Base-by-base conservation (phyloP, 139 green algal genomes). In the Limnomonas spitsbergensis region DNA sequence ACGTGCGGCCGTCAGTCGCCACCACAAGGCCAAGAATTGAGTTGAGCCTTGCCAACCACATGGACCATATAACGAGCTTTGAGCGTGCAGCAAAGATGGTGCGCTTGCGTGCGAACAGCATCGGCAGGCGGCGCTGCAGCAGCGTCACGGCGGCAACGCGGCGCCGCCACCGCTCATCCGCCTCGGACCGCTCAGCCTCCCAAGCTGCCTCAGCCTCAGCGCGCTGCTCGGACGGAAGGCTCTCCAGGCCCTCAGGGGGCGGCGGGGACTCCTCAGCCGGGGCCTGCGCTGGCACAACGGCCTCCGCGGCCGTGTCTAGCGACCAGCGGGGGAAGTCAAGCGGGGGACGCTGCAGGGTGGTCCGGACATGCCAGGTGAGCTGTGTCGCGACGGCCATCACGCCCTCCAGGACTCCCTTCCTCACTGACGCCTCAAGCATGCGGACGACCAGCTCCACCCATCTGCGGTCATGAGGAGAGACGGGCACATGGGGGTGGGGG, bases 91-190 rank as follows among this genome's bases (percentile, higher is more conserved):
- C 39, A 37, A 69, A 35, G n/a, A 88, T 74, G 4, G 24, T 34
- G 0, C 38, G 73, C 53, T 78, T 80, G 3, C 83, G 61, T 9
- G 34, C n/a, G 36, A 90, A 66, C 80, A 92, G 69, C 26, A 73
- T 39, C 7, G 83, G 85, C 69, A 90, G 79, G 9, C 86, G 79
- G 38, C 73, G 73, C 80, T 91, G 87, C 83, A 92, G 82, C 42
- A 92, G 73, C 34, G 70, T 38, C 31, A 72, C 81, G 9, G 83
- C 80, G 4, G 82, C 79, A 20, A 86, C 37, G 27, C 83, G 80
- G 29, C 77, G 56, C 40, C 71, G 68, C 47, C 72, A 75, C 3
- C 24, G 24, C 39, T 54, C 71, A 37, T 73, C 73, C 2, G 31
- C 36, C 32, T n/a, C 78, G 38, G 77, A 39, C 71, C 53, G 26